Evolutionary conservation across 2,329 filamentous ascomycete genomes (phyloP).

Genomic region (Aquanectria penicillioides): DNA sequence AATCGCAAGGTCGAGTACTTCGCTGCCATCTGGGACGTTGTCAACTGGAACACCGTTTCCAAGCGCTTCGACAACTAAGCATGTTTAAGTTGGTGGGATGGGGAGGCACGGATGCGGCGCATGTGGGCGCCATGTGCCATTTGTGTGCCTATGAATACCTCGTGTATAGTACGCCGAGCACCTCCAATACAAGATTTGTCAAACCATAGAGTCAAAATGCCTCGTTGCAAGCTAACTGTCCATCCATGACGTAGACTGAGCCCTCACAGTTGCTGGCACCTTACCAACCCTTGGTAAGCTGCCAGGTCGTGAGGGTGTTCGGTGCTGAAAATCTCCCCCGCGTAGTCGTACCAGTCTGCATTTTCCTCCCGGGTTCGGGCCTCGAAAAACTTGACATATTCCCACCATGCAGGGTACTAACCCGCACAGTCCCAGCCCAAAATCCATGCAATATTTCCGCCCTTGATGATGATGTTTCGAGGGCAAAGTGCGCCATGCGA

Average conservation of each 20-base stretch:
- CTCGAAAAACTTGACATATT: slow-evolving; percentile 49
- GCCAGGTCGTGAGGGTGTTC: slow-evolving; percentile 40
- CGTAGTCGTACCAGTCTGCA: slow-evolving; percentile 46
- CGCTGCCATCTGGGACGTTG: slow-evolving; percentile 89
- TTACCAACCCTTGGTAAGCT: slow-evolving; percentile 44
- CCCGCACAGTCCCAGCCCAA: slow-evolving; percentile 46
- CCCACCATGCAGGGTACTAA: slow-evolving; percentile 48
- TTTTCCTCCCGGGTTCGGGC: slow-evolving; percentile 39
- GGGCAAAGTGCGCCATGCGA: slow-evolving; percentile 42
- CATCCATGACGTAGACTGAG: not conserved
- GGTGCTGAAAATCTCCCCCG: slow-evolving; percentile 40
- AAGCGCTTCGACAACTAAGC: slow-evolving; percentile 71
- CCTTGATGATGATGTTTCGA: slow-evolving; percentile 42
- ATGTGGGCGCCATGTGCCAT: not conserved
- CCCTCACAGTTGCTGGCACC: slow-evolving; percentile 40
- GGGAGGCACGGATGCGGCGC: not conserved
- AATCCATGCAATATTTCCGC: slow-evolving; percentile 37
- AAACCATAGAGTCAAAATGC: slow-evolving; percentile 26
- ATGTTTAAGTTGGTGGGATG: not conserved
- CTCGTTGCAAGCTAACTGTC: not conserved
- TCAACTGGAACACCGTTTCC: slow-evolving; percentile 94
- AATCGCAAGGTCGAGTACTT: slow-evolving; percentile 98
- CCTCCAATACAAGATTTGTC: slow-evolving; percentile 20
- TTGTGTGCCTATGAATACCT: slow-evolving; percentile 28
- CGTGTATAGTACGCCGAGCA: slow-evolving; percentile 33